These are phyloP conservation scores for Alternaria ethzedia DNA, from an alignment of 2,329 filamentous ascomycete genomes.

Conservation along the genomic window DNA sequence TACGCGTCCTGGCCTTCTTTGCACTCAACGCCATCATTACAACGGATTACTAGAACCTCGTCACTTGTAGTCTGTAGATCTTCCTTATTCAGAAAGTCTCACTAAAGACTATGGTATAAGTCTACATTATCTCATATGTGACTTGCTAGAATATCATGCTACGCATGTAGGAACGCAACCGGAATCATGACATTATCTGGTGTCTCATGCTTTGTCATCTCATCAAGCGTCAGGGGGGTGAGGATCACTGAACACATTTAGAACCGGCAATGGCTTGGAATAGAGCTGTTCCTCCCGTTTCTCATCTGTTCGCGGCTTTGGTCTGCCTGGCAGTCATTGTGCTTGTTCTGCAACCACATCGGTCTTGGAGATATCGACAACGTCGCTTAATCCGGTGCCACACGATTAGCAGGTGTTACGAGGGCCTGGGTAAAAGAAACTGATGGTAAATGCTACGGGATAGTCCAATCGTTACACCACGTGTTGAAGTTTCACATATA, in stretches of 20 bases:
- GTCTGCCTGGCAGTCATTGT: background rate
- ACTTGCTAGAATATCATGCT: background rate
- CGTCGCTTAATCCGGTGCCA: background rate
- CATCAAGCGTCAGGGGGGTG: background rate
- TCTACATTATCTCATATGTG: background rate
- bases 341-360: background rate
- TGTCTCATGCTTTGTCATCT: background rate
- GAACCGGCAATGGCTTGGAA: background rate
- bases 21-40: background rate
- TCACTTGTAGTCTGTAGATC: background rate
- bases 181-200: background rate
- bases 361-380: background rate
- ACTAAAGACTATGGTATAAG: background rate
- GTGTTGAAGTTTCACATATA: background rate
- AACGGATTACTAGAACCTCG: background rate
- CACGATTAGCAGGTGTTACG: background rate
- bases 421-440: background rate
- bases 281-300: background rate
- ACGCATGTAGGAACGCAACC: background rate
- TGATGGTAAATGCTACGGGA: background rate
- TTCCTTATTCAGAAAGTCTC: background rate
- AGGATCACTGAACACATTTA: background rate
- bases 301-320: background rate
- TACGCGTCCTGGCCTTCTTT: background rate
- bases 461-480: background rate